Percentiles rank a stretch among this genome's conserved stretches.
Evolutionary conservation across 441 rosid species (phyloP).

Genomic region (Corymbia calophylla): DNA sequence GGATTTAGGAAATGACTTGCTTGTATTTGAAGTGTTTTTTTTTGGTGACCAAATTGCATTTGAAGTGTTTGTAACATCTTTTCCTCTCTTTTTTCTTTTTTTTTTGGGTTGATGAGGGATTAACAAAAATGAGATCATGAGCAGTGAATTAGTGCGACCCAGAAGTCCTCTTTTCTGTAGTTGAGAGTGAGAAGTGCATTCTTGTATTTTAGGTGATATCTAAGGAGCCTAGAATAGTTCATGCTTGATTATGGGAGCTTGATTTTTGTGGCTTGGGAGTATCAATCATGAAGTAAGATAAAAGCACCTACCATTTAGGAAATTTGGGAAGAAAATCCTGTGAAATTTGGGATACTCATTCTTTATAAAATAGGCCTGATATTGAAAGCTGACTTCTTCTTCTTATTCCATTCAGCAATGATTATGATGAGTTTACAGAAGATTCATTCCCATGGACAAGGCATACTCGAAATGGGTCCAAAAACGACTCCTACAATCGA

Average conservation of each 20-base stretch:
- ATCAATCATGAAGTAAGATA: not conserved
- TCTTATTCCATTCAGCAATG: conserved; percentile 34
- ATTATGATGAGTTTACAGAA: conserved; percentile 32
- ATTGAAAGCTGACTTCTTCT: not conserved
- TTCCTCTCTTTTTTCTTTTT: not conserved
- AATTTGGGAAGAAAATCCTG: not conserved
- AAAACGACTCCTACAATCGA: conserved; percentile 27
- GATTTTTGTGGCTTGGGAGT: not conserved
- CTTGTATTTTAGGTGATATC: not conserved
- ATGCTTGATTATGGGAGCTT: not conserved
- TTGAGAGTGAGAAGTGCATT: not conserved
- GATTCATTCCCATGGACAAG: conserved; percentile 77
- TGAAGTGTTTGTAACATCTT: not conserved
- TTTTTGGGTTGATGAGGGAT: not conserved
- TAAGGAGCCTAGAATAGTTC: not conserved
- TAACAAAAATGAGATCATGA: not conserved
- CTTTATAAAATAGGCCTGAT: not conserved
- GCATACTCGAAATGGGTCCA: conserved; percentile 39
- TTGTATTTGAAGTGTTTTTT: not conserved
- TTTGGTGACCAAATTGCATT: no score
- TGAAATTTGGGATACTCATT: not conserved
- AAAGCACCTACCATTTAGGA: not conserved
- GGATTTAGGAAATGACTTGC: not conserved
- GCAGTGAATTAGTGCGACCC: not conserved
- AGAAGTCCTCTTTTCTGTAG: not conserved